A percentile compares a stretch with the other conserved stretches of the same genome.
These are phyloP conservation scores for Russula virescens DNA, from an alignment of 768 basidiomycete species.

Conservation along the genomic window DNA sequence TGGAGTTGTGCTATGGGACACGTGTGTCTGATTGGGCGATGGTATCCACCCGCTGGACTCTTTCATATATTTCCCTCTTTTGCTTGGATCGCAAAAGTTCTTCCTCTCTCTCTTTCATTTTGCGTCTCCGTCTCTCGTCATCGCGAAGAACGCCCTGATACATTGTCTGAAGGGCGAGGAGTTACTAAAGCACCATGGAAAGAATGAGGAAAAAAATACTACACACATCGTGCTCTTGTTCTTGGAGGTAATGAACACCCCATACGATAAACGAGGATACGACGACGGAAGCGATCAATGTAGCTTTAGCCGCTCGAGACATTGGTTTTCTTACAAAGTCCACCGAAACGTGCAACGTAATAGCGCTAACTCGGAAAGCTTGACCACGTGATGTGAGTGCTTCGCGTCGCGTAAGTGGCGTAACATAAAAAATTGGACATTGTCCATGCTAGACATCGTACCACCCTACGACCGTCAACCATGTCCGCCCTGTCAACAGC, in stretches of 20 bases:
- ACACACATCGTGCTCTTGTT: conserved; percentile 72
- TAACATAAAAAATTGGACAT: too few relatives aligned
- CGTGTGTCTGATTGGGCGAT: background rate
- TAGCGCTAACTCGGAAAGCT: too few relatives aligned
- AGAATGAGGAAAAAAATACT: background rate
- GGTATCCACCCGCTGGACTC: conserved; percentile 35
- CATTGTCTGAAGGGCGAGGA: conserved; percentile 57
- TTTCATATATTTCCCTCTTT: conserved; percentile 64
- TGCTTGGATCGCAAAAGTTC: conserved; percentile 54
- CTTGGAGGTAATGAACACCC: conserved; percentile 86
- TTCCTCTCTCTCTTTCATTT: conserved; percentile 60
- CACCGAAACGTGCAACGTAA: too few relatives aligned
- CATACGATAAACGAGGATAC: conserved; percentile 70
- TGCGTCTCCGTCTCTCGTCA: conserved; percentile 72
- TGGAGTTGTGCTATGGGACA: background rate
- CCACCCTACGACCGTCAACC: background rate
- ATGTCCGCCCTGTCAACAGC: conserved; percentile 26
- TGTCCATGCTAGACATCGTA: too few relatives aligned
- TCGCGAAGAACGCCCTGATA: conserved; percentile 86
- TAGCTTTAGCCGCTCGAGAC: conserved; percentile 70
- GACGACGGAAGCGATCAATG: conserved; percentile 60
- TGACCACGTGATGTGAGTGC: conserved; percentile 9
- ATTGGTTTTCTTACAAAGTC: conserved; percentile 27
- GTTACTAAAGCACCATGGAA: background rate
- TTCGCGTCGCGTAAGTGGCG: too few relatives aligned